Evolutionary conservation across 495 filamentous ascomycete genomes (phyloP).

Genomic region (Aspergillus avenaceus): DNA sequence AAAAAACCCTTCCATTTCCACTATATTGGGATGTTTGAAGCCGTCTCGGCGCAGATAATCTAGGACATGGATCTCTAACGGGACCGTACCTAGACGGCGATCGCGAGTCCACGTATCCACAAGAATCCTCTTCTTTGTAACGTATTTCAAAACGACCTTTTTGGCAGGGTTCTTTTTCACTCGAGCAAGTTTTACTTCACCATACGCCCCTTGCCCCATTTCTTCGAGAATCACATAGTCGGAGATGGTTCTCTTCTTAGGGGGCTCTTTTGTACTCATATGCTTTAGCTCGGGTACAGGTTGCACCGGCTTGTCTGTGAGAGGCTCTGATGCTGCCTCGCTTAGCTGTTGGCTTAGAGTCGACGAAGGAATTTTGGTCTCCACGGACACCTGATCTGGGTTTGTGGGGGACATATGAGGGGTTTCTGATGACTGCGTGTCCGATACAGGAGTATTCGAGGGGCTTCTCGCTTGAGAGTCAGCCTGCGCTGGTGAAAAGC

Average conservation of each 20-base stretch:
- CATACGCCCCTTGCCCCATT: constrained; percentile 97
- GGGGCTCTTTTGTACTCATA: constrained; percentile 26
- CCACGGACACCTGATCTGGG: constrained; percentile 19
- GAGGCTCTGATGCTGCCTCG: constrained; percentile 57
- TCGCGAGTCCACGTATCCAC: constrained; percentile 99
- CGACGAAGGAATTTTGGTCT: constrained; percentile 53
- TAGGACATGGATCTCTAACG: constrained; percentile 94
- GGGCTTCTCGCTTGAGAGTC: constrained; percentile 12
- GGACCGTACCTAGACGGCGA: constrained; percentile 90
- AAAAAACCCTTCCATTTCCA: constrained; percentile 98
- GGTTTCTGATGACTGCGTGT: constrained; percentile 4
- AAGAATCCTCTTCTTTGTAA: constrained; percentile 93
- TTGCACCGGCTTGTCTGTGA: constrained; percentile 46
- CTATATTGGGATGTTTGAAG: constrained; percentile 88
- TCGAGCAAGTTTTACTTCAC: constrained; percentile 93
- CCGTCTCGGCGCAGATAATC: constrained; percentile 89
- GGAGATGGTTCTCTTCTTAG: constrained; percentile 72
- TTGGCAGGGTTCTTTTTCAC: constrained; percentile 71
- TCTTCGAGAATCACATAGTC: constrained; percentile 95
- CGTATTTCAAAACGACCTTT: constrained; percentile 94
- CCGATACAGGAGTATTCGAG: constrained; percentile 14
- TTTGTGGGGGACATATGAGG: constrained; percentile 7
- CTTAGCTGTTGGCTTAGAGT: constrained; percentile 71
- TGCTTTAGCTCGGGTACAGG: constrained; percentile 33
- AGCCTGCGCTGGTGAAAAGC: constrained; percentile 38